These are phyloP conservation scores for Neonectria sp. DNA, from an alignment of 2,329 filamentous ascomycete genomes.

Conservation along the genomic window DNA sequence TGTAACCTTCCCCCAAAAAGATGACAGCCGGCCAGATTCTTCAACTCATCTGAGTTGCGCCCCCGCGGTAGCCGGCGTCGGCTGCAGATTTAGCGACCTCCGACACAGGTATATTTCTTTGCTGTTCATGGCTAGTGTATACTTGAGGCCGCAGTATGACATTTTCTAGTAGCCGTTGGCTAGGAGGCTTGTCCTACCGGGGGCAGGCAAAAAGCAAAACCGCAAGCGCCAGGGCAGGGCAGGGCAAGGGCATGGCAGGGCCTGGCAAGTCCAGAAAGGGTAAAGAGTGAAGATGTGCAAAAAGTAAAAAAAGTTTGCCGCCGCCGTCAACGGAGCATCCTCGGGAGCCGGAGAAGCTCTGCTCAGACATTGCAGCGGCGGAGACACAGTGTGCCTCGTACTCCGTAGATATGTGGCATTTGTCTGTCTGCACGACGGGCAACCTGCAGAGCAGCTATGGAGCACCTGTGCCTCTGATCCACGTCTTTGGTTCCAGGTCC, in stretches of 20 bases:
- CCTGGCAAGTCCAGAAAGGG: slow-evolving; percentile 22
- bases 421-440: background rate
- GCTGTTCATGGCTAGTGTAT: slow-evolving; percentile 34
- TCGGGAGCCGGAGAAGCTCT: slow-evolving; percentile 37
- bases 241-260: slow-evolving; percentile 32
- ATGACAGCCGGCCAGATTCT: slow-evolving; percentile 1
- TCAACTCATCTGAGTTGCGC: slow-evolving; percentile 24
- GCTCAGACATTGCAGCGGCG: slow-evolving; percentile 21
- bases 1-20: slow-evolving; percentile 26
- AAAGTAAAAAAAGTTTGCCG: slow-evolving; percentile 36
- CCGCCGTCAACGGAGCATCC: slow-evolving; percentile 47
- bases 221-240: slow-evolving; percentile 32
- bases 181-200: slow-evolving; percentile 31
- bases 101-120: slow-evolving; percentile 38
- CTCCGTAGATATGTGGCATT: background rate
- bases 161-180: slow-evolving; percentile 47
- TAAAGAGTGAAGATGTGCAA: slow-evolving; percentile 31
- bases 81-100: slow-evolving; percentile 38
- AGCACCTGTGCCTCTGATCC: slow-evolving; percentile 21
- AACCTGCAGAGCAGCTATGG: slow-evolving; percentile 1
- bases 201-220: slow-evolving; percentile 35
- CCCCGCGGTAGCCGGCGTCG: slow-evolving; percentile 45
- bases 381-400: background rate
- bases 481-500: slow-evolving; percentile 27
- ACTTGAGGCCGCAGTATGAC: slow-evolving; percentile 40